Percentiles rank a stretch among this genome's conserved stretches.
Conservation (phyloP, 345 rosid genomes). For the Pugionium dolabratum region DNA sequence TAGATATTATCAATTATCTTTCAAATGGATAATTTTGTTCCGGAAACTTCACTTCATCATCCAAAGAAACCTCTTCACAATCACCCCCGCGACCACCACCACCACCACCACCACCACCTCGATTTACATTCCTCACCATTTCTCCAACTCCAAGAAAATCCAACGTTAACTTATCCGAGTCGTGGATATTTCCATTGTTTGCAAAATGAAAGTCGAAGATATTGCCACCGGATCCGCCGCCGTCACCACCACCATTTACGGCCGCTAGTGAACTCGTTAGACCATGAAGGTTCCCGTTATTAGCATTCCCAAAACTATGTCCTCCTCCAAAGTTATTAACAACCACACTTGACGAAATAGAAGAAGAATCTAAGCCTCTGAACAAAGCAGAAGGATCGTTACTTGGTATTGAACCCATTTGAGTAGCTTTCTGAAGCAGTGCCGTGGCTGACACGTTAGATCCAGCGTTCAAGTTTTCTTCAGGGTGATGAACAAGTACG, state of each 20-base stretch:
- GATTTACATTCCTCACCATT: conserved; percentile 49
- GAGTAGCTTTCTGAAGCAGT: too few relatives aligned
- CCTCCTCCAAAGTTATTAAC: conserved; percentile 40
- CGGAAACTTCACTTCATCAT: conserved; percentile 31
- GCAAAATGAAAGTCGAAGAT: too few relatives aligned
- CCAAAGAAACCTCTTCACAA: conserved; percentile 25
- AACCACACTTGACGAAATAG: conserved; percentile 10
- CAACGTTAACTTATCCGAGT: too few relatives aligned
- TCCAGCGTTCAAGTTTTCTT: too few relatives aligned
- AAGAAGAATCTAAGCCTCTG: too few relatives aligned
- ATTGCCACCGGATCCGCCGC: too few relatives aligned
- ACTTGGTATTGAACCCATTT: too few relatives aligned
- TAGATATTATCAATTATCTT: conserved; percentile 30
- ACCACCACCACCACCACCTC: conserved; percentile 11
- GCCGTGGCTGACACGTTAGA: too few relatives aligned
- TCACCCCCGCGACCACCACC: conserved; percentile 31
- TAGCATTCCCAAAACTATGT: conserved; percentile 38
- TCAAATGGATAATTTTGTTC: conserved; percentile 36
- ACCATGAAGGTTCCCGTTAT: conserved; percentile 57
- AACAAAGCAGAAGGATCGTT: too few relatives aligned
- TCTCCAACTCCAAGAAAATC: conserved; percentile 19
- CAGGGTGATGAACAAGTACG: too few relatives aligned
- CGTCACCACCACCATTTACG: conserved; percentile 22
- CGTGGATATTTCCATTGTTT: too few relatives aligned
- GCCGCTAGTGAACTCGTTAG: conserved; percentile 58